Percentiles rank a stretch among this genome's conserved stretches.
phyloP scores from a whole-genome alignment of 2,329 filamentous ascomycete species.

The Fusarium piperis region DNA sequence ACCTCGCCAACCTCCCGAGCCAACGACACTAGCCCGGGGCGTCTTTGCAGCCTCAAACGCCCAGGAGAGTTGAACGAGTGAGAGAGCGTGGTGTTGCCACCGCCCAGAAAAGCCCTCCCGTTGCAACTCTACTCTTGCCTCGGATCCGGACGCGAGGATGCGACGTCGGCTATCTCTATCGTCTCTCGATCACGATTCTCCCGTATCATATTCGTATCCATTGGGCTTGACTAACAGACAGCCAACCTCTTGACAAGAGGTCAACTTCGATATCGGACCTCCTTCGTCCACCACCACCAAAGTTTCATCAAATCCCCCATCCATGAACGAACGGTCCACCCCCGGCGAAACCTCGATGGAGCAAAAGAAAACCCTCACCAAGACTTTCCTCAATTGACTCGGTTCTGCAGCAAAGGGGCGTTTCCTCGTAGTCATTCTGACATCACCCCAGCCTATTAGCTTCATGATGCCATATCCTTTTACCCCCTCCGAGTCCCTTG shows the following conservation, averaged over 20 bases:
- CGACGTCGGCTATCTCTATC: slow-evolving; percentile 33
- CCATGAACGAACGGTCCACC: slow-evolving; percentile 11
- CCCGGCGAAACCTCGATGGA: slow-evolving; percentile 19
- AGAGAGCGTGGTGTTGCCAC: slow-evolving; percentile 31
- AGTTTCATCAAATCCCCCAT: not conserved
- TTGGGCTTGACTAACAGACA: not conserved
- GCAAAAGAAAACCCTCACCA: slow-evolving; percentile 30
- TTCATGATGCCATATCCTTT: slow-evolving; percentile 10
- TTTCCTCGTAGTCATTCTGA: slow-evolving; percentile 24
- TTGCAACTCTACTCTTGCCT: slow-evolving; percentile 18
- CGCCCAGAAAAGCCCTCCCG: not conserved
- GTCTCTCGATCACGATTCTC: slow-evolving; percentile 16
- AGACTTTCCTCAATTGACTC: slow-evolving; percentile 13
- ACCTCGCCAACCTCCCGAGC: slow-evolving; percentile 21
- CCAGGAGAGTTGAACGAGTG: not conserved
- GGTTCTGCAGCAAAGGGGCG: slow-evolving; percentile 26
- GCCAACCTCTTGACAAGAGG: not conserved
- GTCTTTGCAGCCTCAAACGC: not conserved
- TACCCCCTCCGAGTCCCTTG: not conserved
- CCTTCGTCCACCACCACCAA: not conserved
- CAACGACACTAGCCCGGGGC: not conserved
- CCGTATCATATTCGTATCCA: slow-evolving; percentile 5
- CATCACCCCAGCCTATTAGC: slow-evolving; percentile 20
- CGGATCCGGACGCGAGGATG: slow-evolving; percentile 22
- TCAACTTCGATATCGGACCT: slow-evolving; percentile 5